Evolutionary conservation across 2,329 filamentous ascomycete genomes (phyloP).

Genomic region (Xylariaceae sp.): DNA sequence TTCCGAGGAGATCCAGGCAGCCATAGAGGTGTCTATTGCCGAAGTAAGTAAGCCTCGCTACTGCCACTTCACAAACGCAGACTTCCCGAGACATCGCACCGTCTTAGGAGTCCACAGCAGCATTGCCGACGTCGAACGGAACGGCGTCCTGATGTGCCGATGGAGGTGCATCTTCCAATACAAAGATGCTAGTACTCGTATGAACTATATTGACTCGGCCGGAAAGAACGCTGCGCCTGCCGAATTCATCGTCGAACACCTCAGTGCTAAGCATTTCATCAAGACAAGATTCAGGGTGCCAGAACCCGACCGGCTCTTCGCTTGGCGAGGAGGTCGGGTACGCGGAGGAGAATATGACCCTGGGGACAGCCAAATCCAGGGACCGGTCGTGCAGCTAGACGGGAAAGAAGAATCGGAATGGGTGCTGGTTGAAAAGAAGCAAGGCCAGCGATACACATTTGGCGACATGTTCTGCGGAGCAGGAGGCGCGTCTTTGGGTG

Average conservation of each 20-base stretch:
- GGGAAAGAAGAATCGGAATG: slow-evolving; percentile 17
- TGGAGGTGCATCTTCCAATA: slow-evolving; percentile 44
- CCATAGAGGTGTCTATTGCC: slow-evolving; percentile 38
- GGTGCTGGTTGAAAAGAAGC: slow-evolving; percentile 28
- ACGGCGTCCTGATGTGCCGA: slow-evolving; percentile 45
- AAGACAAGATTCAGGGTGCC: slow-evolving; percentile 40
- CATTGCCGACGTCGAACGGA: slow-evolving; percentile 38
- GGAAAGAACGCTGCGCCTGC: slow-evolving; percentile 32
- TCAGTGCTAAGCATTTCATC: slow-evolving; percentile 37
- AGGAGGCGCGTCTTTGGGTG: slow-evolving; percentile 66
- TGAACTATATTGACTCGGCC: slow-evolving; percentile 8
- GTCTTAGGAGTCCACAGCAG: slow-evolving; percentile 23
- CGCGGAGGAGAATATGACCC: slow-evolving; percentile 35
- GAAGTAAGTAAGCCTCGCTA: slow-evolving; percentile 34
- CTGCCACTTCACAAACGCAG: slow-evolving; percentile 44
- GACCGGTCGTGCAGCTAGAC: slow-evolving; percentile 31
- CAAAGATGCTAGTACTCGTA: slow-evolving; percentile 34
- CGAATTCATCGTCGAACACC: slow-evolving; percentile 38
- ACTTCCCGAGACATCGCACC: slow-evolving; percentile 38
- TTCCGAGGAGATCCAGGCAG: slow-evolving; percentile 34
- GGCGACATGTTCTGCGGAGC: slow-evolving; percentile 69
- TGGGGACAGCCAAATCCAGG: slow-evolving; percentile 8
- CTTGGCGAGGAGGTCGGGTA: slow-evolving; percentile 39
- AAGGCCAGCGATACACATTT: slow-evolving; percentile 58
- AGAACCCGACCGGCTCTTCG: slow-evolving; percentile 34